Evolutionary conservation across 176 grass and related monocot genomes (phyloP), one percentile per base, ranked within the genome.

Genomic region (Areca catechu): DNA sequence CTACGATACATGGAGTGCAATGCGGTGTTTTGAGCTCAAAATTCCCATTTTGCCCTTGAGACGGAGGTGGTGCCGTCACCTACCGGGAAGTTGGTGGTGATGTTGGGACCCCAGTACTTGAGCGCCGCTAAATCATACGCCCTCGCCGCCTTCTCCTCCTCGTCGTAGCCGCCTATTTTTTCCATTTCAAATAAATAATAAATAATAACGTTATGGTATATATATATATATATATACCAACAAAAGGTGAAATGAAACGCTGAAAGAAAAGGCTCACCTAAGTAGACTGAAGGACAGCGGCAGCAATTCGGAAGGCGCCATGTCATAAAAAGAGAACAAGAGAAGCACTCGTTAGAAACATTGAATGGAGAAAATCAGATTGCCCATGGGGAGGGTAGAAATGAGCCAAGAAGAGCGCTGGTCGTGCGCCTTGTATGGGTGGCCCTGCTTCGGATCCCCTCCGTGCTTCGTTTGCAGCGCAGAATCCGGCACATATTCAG

Each of bases 11-110:
- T 14, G 14, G 10, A 43, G 34, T 43, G 3, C 34, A 14, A 43
- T 43, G 1, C 1, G 34, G 34, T 43, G 14, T 43, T 43, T 12
- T 12, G 34, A 43, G 10, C 34, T 5, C 2, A 43, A 43, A 43
- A 43, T 14, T 43, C 9, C 34, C 34, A 43, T 43, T 9, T 12
- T 43, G 34, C 34, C 34, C 7, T 43, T 14, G 18, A 17, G n/a
- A 5, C 15, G 55, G 62, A 30, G 57, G 50, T 5, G 3, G 17
- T 48, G 60, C 24, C 69, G 24, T 61, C 9, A 67, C 71, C 60
- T 74, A 96, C 92, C 29, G 92, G 86, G 56, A 90, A 90, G 68
- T 96, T 96, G 4, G 92, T 96, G 22, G 92, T 85, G 19, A 86
- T 77, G 5, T 79, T 85, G 16, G 77, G 56, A 20, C 92, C 92